These are phyloP conservation scores for Populus hybrid DNA, from an alignment of 441 rosid genomes.

Conservation along the genomic window DNA sequence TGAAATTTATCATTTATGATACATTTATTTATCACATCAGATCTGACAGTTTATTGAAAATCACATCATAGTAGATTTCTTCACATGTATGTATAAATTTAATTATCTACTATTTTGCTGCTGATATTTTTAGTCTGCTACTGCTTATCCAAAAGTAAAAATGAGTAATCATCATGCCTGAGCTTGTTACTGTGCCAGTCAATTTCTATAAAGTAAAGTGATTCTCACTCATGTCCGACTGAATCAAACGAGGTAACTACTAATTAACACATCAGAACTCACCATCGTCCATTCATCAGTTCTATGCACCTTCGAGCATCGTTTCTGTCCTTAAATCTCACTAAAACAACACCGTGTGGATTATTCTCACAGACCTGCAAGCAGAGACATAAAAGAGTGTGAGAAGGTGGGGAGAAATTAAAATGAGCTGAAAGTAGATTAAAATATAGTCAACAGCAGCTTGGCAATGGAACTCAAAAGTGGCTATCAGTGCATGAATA, in stretches of 20 bases:
- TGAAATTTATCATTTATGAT: neutral
- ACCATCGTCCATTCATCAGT: constrained; percentile 94
- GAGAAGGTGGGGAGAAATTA: neutral
- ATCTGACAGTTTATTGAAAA: neutral
- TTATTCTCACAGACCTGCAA: constrained; percentile 82
- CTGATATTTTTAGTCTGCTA: neutral
- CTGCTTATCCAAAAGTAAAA: neutral
- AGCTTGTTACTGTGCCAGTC: neutral
- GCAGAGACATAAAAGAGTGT: constrained; percentile 6
- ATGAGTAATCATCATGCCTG: neutral
- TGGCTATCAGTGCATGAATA: neutral
- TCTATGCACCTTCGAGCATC: constrained; percentile 89
- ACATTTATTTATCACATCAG: neutral
- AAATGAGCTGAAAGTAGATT: neutral
- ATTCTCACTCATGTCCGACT: neutral
- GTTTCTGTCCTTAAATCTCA: constrained; percentile 77
- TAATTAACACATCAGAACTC: constrained; percentile 15
- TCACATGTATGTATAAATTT: neutral
- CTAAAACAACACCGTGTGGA: constrained; percentile 89
- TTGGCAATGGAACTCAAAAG: neutral
- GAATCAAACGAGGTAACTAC: neutral
- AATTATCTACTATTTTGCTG: neutral
- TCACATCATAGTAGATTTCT: neutral
- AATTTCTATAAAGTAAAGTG: neutral
- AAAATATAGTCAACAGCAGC: neutral